Conservation (phyloP, 805 yeast genomes). For the Suhomyces sp. region DNA sequence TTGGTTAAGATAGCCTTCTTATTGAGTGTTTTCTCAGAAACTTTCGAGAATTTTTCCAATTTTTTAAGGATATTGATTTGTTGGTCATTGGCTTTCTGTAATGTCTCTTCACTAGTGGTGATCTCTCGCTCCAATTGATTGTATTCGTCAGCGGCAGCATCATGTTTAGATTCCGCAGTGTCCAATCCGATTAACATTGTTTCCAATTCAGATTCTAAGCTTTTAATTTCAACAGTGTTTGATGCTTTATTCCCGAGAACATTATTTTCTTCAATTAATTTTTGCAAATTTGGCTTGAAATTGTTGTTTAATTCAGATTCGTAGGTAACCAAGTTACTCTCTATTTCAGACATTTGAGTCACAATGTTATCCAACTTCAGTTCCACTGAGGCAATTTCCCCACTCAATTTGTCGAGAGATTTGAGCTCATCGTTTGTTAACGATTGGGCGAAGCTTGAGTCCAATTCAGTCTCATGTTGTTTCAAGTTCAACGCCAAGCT, state of each 20-base stretch:
- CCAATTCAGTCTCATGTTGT: constrained; percentile 50
- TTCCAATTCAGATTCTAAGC: constrained; percentile 25
- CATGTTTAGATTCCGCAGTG: constrained; percentile 27
- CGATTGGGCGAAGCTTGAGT: constrained; percentile 52
- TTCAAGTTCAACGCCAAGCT: constrained; percentile 37
- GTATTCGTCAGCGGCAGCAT: constrained; percentile 23
- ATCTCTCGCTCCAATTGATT: constrained; percentile 31
- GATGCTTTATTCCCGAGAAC: constrained; percentile 9
- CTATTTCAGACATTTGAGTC: constrained; percentile 41
- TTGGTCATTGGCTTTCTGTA: constrained; percentile 53
- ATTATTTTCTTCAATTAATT: constrained; percentile 10
- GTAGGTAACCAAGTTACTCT: constrained; percentile 45
- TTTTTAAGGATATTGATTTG: constrained; percentile 55
- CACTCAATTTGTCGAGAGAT: constrained; percentile 35
- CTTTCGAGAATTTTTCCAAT: constrained; percentile 60
- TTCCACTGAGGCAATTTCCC: constrained; percentile 39
- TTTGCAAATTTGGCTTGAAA: constrained; percentile 47
- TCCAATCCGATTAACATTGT: constrained; percentile 24
- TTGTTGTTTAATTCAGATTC: constrained; percentile 61
- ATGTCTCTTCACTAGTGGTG: constrained; percentile 33
- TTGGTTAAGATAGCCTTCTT: constrained; percentile 57
- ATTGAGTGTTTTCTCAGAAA: constrained; percentile 62
- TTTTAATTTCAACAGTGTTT: constrained; percentile 10
- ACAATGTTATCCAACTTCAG: constrained; percentile 40
- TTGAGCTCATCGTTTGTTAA: constrained; percentile 51